phyloP scores from a whole-genome alignment of 768 basidiomycete species.

The Holtermannia corniformis region DNA sequence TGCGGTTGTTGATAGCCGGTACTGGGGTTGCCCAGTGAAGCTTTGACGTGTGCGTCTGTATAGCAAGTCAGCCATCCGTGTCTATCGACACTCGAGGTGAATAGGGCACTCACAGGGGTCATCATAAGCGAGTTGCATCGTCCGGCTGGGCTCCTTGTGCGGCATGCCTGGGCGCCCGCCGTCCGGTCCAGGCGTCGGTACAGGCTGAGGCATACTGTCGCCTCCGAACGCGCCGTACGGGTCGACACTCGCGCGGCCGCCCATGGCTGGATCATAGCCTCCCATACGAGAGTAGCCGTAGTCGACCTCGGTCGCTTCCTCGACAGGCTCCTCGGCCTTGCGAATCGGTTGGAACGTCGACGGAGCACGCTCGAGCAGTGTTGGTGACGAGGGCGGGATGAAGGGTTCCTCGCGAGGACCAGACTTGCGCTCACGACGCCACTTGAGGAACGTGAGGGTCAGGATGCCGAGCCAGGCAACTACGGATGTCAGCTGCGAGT shows the following conservation, averaged over 20 bases:
- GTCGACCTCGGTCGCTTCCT: slow-evolving; percentile 2
- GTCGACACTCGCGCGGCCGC: slow-evolving; percentile 61
- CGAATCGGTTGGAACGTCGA: slow-evolving; percentile 23
- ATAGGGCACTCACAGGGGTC: slow-evolving; percentile 31
- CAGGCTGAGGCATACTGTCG: slow-evolving; percentile 63
- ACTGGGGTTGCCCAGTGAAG: background rate
- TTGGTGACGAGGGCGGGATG: slow-evolving; percentile 47
- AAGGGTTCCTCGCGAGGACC: slow-evolving; percentile 67
- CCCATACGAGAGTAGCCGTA: background rate
- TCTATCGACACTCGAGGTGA: background rate
- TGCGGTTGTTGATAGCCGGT: background rate
- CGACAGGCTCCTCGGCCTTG: slow-evolving; percentile 5
- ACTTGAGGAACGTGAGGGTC: slow-evolving; percentile 58
- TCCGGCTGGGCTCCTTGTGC: slow-evolving; percentile 62
- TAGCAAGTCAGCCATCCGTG: background rate
- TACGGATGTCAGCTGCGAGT: slow-evolving; percentile 29
- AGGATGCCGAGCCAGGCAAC: slow-evolving; percentile 69
- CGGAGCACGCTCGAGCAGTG: slow-evolving; percentile 11
- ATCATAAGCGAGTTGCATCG: slow-evolving; percentile 62
- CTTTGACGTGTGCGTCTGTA: background rate
- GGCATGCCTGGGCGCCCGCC: slow-evolving; percentile 38
- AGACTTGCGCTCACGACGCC: slow-evolving; percentile 54
- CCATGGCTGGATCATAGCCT: slow-evolving; percentile 6
- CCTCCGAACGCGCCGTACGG: slow-evolving; percentile 86
- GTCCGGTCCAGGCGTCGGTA: slow-evolving; percentile 46